phyloP scores from a whole-genome alignment of 2,329 filamentous ascomycete species.

The Biscogniauxia sp. region DNA sequence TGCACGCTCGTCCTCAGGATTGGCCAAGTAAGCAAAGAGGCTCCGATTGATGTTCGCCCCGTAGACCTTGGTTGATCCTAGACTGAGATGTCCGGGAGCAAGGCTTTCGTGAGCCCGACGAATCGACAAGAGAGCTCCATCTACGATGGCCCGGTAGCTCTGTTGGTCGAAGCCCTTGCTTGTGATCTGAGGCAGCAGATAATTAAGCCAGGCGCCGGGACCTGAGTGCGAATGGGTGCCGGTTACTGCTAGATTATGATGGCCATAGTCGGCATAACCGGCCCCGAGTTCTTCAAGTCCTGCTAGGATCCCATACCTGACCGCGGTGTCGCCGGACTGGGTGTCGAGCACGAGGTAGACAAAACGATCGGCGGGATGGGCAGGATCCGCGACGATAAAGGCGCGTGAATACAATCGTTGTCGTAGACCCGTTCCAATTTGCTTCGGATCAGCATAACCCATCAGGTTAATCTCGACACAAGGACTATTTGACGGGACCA shows the following conservation, averaged over 20 bases:
- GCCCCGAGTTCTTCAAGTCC: slow-evolving; percentile 66
- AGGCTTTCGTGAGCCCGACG: slow-evolving; percentile 74
- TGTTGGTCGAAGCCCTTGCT: slow-evolving; percentile 82
- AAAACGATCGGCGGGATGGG: slow-evolving; percentile 67
- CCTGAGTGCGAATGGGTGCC: slow-evolving; percentile 93
- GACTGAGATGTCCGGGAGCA: slow-evolving; percentile 41
- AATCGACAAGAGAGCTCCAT: slow-evolving; percentile 80
- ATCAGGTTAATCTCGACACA: slow-evolving; percentile 90
- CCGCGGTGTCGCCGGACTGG: slow-evolving; percentile 82
- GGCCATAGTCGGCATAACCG: slow-evolving; percentile 71
- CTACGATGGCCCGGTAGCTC: slow-evolving; percentile 85
- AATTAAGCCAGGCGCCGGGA: slow-evolving; percentile 91
- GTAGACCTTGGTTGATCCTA: slow-evolving; percentile 66
- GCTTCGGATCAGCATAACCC: slow-evolving; percentile 84
- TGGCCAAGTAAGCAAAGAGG: slow-evolving; percentile 82
- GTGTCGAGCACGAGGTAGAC: slow-evolving; percentile 87
- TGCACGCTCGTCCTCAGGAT: slow-evolving; percentile 72
- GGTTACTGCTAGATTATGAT: slow-evolving; percentile 82
- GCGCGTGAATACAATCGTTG: slow-evolving; percentile 86
- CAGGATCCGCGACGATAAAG: slow-evolving; percentile 76
- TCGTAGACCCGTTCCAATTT: slow-evolving; percentile 78
- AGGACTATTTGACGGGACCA: slow-evolving; percentile 44
- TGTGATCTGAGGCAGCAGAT: slow-evolving; percentile 87
- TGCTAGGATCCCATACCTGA: slow-evolving; percentile 82
- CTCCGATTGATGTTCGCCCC: slow-evolving; percentile 89